Conservation (phyloP, 2,329 filamentous ascomycete genomes). For the Fusarium kyushuense region DNA sequence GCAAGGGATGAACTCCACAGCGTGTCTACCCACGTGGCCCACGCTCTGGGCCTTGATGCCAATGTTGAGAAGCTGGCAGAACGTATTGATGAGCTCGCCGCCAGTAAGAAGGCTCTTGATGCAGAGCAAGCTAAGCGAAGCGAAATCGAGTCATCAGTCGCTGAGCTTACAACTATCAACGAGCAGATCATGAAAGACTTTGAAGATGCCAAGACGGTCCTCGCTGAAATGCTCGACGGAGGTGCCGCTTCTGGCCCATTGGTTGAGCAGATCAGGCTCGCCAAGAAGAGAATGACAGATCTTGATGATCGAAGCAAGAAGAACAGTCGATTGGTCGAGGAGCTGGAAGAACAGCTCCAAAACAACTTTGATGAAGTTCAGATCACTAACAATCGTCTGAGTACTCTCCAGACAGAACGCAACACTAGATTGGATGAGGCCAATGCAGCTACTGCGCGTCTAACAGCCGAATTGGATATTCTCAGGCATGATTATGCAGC, state of each 20-base stretch:
- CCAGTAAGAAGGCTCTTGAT: slow-evolving; percentile 69
- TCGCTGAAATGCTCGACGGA: slow-evolving; percentile 66
- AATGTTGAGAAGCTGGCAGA: slow-evolving; percentile 76
- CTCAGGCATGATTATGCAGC: slow-evolving; percentile 77
- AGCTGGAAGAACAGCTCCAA: slow-evolving; percentile 96
- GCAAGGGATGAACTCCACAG: slow-evolving; percentile 75
- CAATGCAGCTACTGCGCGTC: slow-evolving; percentile 70
- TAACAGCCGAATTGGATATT: slow-evolving; percentile 76
- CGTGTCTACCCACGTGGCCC: slow-evolving; percentile 72
- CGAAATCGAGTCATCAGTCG: slow-evolving; percentile 67
- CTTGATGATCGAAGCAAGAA: slow-evolving; percentile 82
- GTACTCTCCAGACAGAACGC: slow-evolving; percentile 81
- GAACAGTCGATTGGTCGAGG: slow-evolving; percentile 90
- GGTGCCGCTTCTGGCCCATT: slow-evolving; percentile 60
- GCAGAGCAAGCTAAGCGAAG: slow-evolving; percentile 69
- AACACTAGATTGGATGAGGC: slow-evolving; percentile 83
- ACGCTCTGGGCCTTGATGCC: slow-evolving; percentile 70
- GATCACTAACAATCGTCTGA: slow-evolving; percentile 84
- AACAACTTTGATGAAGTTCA: slow-evolving; percentile 96
- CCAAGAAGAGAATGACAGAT: slow-evolving; percentile 75
- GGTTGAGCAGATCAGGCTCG: slow-evolving; percentile 67
- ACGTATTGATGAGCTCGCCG: slow-evolving; percentile 68
- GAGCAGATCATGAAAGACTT: slow-evolving; percentile 72
- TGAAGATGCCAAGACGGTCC: slow-evolving; percentile 67
- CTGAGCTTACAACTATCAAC: slow-evolving; percentile 68